phyloP scores from a whole-genome alignment of 179 eudicot species.

The Carnegiea gigantea region DNA sequence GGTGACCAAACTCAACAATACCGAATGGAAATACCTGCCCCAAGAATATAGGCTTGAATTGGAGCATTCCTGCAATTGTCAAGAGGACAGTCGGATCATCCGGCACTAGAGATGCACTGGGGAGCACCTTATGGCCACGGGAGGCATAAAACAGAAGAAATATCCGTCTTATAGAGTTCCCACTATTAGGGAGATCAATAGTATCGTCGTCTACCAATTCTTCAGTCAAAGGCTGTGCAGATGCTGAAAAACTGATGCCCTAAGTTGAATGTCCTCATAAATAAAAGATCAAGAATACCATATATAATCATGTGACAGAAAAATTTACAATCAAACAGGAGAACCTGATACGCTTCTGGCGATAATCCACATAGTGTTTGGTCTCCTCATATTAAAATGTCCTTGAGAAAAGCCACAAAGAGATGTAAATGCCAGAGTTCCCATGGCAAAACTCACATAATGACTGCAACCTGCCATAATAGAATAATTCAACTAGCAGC shows the following conservation, averaged over 20 bases:
- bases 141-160: conserved; percentile 87
- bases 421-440: conserved; percentile 30
- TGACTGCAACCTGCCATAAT: conserved; percentile 40
- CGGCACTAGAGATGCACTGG: conserved; percentile 95
- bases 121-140: conserved; percentile 82
- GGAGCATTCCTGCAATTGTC: conserved; percentile 99
- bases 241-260: conserved; percentile 59
- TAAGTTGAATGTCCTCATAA: conserved; percentile 28
- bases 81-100: conserved; percentile 96
- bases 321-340: conserved; percentile 30
- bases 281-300: conserved; percentile 22
- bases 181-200: conserved; percentile 53
- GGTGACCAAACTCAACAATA: neutral
- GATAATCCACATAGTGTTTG: conserved; percentile 22
- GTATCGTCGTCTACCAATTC: conserved; percentile 49
- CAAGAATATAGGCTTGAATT: conserved; percentile 93
- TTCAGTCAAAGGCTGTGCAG: conserved; percentile 64
- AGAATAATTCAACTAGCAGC: neutral
- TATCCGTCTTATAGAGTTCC: conserved; percentile 68
- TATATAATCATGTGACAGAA: conserved; percentile 14
- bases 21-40: conserved; percentile 60
- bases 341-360: conserved; percentile 61
- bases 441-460: conserved; percentile 34
- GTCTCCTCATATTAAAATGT: conserved; percentile 22
- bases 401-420: conserved; percentile 32